A percentile compares a stretch with the other conserved stretches of the same genome.
Conservation (phyloP, 495 filamentous ascomycete genomes). For the Penicillium atrosanguineum region DNA sequence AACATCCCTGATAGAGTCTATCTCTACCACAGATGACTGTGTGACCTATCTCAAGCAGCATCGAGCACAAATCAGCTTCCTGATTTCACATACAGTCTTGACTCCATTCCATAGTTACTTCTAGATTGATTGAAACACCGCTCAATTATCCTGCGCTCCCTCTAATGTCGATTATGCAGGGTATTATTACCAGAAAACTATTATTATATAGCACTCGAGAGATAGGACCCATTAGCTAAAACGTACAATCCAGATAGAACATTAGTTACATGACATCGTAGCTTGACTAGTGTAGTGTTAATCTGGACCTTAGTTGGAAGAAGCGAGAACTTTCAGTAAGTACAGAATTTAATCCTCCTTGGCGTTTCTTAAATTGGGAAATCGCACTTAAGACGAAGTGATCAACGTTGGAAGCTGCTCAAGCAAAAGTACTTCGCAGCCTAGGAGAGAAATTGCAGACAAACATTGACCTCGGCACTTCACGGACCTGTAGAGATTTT, state of each 20-base stretch:
- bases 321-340: too few species aligned
- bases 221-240: too few species aligned
- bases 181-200: too few species aligned
- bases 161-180: too few species aligned
- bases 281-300: too few species aligned
- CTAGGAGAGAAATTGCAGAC: background rate
- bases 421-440: background rate
- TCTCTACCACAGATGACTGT: background rate
- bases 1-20: background rate
- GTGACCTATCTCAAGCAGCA: background rate
- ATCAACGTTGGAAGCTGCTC: background rate
- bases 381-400: background rate
- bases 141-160: background rate
- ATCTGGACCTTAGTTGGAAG: too few species aligned
- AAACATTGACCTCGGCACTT: background rate
- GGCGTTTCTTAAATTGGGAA: background rate
- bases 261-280: too few species aligned
- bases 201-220: too few species aligned
- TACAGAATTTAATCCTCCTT: too few species aligned
- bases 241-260: too few species aligned
- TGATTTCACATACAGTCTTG: background rate
- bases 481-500: background rate
- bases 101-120: background rate
- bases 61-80: background rate
- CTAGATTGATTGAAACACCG: too few species aligned